phyloP scores from a whole-genome alignment of 2,329 filamentous ascomycete genomes.

The Ustulina deusta region DNA sequence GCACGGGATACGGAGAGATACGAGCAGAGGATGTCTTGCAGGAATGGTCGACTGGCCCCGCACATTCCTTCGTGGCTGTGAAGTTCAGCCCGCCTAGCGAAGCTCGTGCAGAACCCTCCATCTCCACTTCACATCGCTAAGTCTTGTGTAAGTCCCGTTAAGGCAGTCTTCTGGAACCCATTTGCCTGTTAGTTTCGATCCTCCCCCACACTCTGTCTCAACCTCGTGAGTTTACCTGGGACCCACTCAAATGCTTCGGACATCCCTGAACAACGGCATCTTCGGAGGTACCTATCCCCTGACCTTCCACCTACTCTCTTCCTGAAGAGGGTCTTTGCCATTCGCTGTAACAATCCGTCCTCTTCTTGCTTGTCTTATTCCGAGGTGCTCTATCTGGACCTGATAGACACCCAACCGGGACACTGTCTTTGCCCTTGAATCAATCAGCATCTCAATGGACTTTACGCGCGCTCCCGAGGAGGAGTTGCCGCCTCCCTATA shows the following conservation, averaged over 20 bases:
- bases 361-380: background rate
- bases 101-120: no score
- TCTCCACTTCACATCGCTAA: no score
- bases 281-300: background rate
- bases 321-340: background rate
- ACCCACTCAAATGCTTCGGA: conserved; percentile 2
- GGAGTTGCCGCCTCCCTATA: conserved; percentile 47
- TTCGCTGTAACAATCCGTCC: no score
- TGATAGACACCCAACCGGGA: background rate
- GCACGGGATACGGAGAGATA: background rate
- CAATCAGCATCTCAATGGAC: conserved; percentile 20
- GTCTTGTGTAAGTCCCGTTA: conserved; percentile 2
- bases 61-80: conserved; percentile 26
- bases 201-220: conserved; percentile 2
- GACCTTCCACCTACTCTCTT: background rate
- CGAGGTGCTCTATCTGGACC: background rate
- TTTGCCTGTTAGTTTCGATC: conserved; percentile 11
- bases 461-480: conserved; percentile 21
- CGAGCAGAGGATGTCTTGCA: background rate
- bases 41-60: background rate
- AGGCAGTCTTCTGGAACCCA: conserved; percentile 29
- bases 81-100: background rate
- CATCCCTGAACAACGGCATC: background rate
- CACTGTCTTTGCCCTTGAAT: background rate
- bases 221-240: background rate